Base-by-base conservation (phyloP, 352 stramenopile species). In the Phytophthora pini region DNA sequence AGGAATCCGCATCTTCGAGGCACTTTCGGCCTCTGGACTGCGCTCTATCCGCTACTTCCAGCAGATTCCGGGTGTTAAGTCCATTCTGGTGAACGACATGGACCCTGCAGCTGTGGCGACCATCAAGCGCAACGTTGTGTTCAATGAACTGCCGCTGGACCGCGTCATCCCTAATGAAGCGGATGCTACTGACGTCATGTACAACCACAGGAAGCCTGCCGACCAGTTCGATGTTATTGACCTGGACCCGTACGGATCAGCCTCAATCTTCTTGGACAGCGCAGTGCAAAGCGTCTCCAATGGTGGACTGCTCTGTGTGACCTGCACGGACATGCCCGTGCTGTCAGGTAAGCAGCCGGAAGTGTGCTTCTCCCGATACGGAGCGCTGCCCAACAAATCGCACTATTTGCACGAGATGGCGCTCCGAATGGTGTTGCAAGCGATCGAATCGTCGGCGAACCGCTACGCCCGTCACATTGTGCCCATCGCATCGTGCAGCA, bases 151-250 rank as follows among this genome's bases (percentile, higher is more conserved):
- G 57, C 87, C 84, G 29, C 63, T 92, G 40, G 80, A 96, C 64
- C 80, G 86, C 39, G 85, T 96, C 31, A 89, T 95, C 67, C 84
- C 87, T 24, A 94, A 95, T 68, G 82, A 92, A 56, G 88, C 84
- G 3, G 87, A 96, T 45, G 89, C 89, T 13, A 95, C 87, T 10
- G 83, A 94, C 52, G 87, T 96, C 70, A 95, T 96, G 89, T 95
- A 84, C 63, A 90, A 84, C 65, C 82, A 88, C 80, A 89, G 81
- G 70, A 96, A 92, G 62, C 81, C 89, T 4, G 79, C 77, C 9
- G 82, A 98, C 47, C 94, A 98, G 62, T 99, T 98, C 68, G 98
- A 99, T 75, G 98, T 99, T 36, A 99, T 99, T 74, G 98, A 99
- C 72, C 76, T 99, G 26, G 98, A 99, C 77, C 98, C 98, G 38